phyloP scores from a whole-genome alignment of 768 basidiomycete genomes.

The Epithele typhae region DNA sequence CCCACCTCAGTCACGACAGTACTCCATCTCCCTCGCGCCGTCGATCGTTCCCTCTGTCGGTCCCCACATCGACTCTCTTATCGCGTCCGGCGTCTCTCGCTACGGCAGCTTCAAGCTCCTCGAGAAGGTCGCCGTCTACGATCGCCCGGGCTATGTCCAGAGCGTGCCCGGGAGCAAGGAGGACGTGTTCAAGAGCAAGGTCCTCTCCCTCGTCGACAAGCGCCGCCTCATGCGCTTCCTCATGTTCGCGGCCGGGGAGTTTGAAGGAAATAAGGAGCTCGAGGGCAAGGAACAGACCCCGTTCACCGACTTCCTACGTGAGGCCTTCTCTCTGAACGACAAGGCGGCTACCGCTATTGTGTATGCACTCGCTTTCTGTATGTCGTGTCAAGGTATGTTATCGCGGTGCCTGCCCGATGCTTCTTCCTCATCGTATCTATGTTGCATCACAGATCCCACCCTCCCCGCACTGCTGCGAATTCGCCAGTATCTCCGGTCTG shows the following conservation, averaged over 20 bases:
- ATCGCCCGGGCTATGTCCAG: slow-evolving; percentile 38
- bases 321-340: slow-evolving; percentile 57
- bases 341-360: slow-evolving; percentile 58
- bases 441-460: slow-evolving; percentile 61
- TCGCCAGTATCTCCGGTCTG: slow-evolving; percentile 67
- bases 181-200: slow-evolving; percentile 84
- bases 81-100: slow-evolving; percentile 79
- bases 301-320: slow-evolving; percentile 61
- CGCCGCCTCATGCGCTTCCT: slow-evolving; percentile 90
- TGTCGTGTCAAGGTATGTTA: slow-evolving; percentile 49
- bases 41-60: slow-evolving; percentile 78
- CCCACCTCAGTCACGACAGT: slow-evolving; percentile 58
- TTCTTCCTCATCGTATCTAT: no score
- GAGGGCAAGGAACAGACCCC: slow-evolving; percentile 49
- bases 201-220: slow-evolving; percentile 77
- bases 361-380: slow-evolving; percentile 76
- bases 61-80: slow-evolving; percentile 70
- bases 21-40: slow-evolving; percentile 83
- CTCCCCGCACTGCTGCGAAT: slow-evolving; percentile 64
- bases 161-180: slow-evolving; percentile 89
- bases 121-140: slow-evolving; percentile 61
- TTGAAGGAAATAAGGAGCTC: slow-evolving; percentile 59
- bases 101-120: slow-evolving; percentile 91
- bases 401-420: background rate
- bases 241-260: slow-evolving; percentile 73